Evolutionary conservation across 495 filamentous ascomycete species (phyloP).

Genomic region (Podospora pseudocomata): DNA sequence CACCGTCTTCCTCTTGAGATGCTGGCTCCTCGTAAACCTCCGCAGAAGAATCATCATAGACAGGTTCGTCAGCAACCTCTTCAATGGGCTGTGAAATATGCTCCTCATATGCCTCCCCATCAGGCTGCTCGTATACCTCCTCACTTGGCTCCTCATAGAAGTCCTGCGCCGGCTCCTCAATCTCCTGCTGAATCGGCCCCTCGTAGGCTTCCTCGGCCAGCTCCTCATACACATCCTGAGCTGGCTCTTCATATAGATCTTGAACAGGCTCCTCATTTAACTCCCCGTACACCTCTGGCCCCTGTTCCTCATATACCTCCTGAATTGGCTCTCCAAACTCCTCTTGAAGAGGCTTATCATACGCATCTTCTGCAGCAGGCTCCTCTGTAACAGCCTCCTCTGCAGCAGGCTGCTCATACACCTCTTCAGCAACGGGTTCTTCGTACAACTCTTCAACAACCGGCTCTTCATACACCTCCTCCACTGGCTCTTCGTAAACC

Average conservation of each 20-base stretch:
- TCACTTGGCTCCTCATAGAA: background rate
- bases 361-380: background rate
- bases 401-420: background rate
- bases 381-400: background rate
- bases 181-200: background rate
- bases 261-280: background rate
- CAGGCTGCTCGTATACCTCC: conserved; percentile 1
- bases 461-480: background rate
- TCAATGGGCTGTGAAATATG: background rate
- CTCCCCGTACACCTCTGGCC: background rate
- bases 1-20: too few species aligned
- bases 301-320: background rate
- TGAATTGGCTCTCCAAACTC: background rate
- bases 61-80: background rate
- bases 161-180: background rate
- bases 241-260: background rate
- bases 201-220: background rate
- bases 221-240: background rate
- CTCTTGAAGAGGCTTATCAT: background rate
- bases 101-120: background rate
- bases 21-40: background rate
- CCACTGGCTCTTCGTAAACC: background rate
- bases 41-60: background rate
- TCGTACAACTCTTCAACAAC: background rate
- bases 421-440: background rate